phyloP scores from a whole-genome alignment of 1,139 yeast species.

The Yamadazyma trypodendri region DNA sequence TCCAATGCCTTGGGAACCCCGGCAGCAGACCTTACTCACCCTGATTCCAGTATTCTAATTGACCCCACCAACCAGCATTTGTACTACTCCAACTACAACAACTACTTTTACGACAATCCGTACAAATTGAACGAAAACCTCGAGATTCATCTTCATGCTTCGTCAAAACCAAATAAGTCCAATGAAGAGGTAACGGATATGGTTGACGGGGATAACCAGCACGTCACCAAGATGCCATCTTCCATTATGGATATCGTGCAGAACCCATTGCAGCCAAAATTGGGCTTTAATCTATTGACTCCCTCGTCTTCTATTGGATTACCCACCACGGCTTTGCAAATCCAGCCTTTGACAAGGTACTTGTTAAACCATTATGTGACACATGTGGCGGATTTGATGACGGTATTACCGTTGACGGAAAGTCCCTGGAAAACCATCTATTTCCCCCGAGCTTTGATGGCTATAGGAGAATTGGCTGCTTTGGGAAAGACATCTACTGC shows the following conservation, averaged over 20 bases:
- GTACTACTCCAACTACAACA: constrained; percentile 42
- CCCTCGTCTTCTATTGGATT: constrained; percentile 33
- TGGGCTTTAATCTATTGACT: constrained; percentile 38
- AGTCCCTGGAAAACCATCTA: constrained; percentile 88
- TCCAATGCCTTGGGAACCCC: constrained; percentile 4
- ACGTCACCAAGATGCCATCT: constrained; percentile 41
- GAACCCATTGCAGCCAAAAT: constrained; percentile 43
- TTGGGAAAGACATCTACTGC: constrained; percentile 76
- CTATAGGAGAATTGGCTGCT: constrained; percentile 77
- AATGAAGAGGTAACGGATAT: constrained; percentile 35
- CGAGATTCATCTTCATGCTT: constrained; percentile 47
- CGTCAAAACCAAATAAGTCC: constrained; percentile 21
- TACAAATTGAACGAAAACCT: constrained; percentile 41
- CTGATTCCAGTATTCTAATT: constrained; percentile 19
- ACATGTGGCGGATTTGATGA: constrained; percentile 83
- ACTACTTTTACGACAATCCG: constrained; percentile 44
- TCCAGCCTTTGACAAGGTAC: constrained; percentile 67
- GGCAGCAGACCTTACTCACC: background rate
- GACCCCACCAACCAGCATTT: constrained; percentile 40
- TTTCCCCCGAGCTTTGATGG: constrained; percentile 78
- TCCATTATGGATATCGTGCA: constrained; percentile 49
- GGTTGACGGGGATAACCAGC: constrained; percentile 35
- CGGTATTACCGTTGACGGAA: constrained; percentile 76
- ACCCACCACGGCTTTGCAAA: constrained; percentile 61
- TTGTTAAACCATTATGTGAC: constrained; percentile 72